Percentiles rank a stretch among this genome's conserved stretches.
Conservation (phyloP, 2,329 filamentous ascomycete species). For the Trichoderma koningii region DNA sequence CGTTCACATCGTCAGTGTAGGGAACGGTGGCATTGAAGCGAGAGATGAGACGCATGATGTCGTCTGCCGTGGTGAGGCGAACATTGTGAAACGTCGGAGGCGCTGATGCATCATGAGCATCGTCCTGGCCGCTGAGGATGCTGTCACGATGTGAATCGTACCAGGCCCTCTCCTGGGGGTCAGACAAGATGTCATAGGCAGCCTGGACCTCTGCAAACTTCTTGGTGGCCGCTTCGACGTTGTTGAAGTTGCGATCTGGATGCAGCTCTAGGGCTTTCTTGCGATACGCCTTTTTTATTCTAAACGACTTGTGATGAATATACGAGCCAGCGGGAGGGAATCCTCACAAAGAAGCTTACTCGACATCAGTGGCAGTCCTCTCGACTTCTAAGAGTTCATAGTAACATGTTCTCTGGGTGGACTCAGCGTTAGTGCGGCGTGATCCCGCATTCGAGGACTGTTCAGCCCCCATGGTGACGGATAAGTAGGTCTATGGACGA, state of each 20-base stretch:
- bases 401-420: conserved; percentile 70
- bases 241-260: conserved; percentile 88
- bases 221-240: conserved; percentile 78
- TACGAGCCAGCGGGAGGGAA: not conserved
- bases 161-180: conserved; percentile 94
- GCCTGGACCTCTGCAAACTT: conserved; percentile 90
- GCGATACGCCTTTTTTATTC: conserved; percentile 91
- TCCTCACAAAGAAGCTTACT: conserved; percentile 53
- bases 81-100: conserved; percentile 68
- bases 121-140: conserved; percentile 70
- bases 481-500: not conserved
- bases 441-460: conserved; percentile 50
- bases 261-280: conserved; percentile 90
- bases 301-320: conserved; percentile 38
- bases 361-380: conserved; percentile 73
- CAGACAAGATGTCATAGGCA: conserved; percentile 93
- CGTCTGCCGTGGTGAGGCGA: conserved; percentile 75
- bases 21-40: conserved; percentile 77
- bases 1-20: conserved; percentile 75
- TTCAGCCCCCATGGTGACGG: conserved; percentile 53
- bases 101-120: conserved; percentile 47
- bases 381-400: conserved; percentile 82
- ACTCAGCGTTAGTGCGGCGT: conserved; percentile 36
- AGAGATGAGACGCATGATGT: conserved; percentile 75
- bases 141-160: conserved; percentile 92